A percentile compares a stretch with the other conserved stretches of the same genome.
Conservation (phyloP, 352 stramenopile genomes). For the Phytophthora hibernalis region DNA sequence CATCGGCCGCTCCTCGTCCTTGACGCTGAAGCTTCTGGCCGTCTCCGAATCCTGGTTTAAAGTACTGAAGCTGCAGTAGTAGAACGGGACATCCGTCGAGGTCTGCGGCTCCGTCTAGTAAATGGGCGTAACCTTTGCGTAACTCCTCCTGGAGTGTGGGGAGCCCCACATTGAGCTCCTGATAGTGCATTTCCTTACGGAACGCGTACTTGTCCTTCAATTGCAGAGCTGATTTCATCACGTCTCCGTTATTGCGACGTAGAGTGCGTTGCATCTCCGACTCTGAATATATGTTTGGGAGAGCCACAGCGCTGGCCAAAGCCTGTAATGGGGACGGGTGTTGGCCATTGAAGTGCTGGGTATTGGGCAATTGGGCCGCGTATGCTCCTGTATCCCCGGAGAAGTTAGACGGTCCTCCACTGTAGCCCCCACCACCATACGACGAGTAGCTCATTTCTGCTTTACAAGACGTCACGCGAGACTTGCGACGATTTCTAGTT, state of each 20-base stretch:
- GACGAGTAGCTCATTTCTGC: slow-evolving; percentile 23
- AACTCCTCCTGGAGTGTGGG: slow-evolving; percentile 68
- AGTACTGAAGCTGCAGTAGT: slow-evolving; percentile 67
- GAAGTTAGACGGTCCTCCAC: slow-evolving; percentile 21
- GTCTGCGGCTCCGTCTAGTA: slow-evolving; percentile 66
- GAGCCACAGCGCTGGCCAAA: slow-evolving; percentile 70
- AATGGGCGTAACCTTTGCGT: slow-evolving; percentile 78
- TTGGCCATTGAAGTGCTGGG: slow-evolving; percentile 23
- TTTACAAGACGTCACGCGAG: not conserved
- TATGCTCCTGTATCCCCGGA: slow-evolving; percentile 37
- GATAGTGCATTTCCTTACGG: slow-evolving; percentile 51
- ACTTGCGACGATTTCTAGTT: not conserved
- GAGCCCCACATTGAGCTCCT: slow-evolving; percentile 71
- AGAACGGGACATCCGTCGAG: slow-evolving; percentile 61
- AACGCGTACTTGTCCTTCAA: slow-evolving; percentile 73
- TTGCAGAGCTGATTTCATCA: slow-evolving; percentile 75
- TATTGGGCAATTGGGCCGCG: slow-evolving; percentile 40
- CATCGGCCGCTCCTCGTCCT: slow-evolving; percentile 56
- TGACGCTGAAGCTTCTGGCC: slow-evolving; percentile 68
- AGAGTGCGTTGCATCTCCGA: slow-evolving; percentile 68
- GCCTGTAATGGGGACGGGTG: slow-evolving; percentile 65
- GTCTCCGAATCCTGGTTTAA: slow-evolving; percentile 64
- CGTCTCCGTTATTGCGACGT: slow-evolving; percentile 65
- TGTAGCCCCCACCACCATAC: slow-evolving; percentile 35
- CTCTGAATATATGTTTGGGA: slow-evolving; percentile 62